Evolutionary conservation across 1,284 basidiomycete species (phyloP).

Genomic region (Heliocybe sulcata): DNA sequence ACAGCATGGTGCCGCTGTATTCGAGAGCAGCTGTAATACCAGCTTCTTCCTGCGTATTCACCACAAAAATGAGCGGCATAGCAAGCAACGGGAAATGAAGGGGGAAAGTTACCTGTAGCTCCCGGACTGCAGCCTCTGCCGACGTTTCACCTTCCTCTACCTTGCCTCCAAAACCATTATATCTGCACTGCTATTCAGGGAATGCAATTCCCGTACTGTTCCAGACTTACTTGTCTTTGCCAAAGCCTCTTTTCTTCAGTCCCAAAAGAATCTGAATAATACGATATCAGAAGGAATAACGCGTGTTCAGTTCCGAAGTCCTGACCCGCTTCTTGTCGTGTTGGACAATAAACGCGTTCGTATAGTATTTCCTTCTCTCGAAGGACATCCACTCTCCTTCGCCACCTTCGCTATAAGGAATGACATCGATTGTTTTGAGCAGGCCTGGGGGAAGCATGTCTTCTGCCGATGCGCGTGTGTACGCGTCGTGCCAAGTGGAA

Average conservation of each 20-base stretch:
- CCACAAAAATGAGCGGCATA: neutral
- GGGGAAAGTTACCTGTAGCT: constrained; percentile 41
- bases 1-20: constrained; percentile 56
- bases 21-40: constrained; percentile 55
- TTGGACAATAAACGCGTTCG: constrained; percentile 50
- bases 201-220: no score
- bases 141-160: constrained; percentile 56
- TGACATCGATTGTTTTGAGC: neutral
- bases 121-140: constrained; percentile 53
- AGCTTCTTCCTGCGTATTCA: constrained; percentile 60
- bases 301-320: constrained; percentile 9
- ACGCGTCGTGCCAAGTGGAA: no score
- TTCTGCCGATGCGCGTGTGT: no score
- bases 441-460: neutral
- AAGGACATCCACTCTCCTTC: constrained; percentile 30
- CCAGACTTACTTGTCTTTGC: constrained; percentile 42
- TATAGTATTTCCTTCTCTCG: constrained; percentile 39
- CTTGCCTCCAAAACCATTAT: constrained; percentile 64
- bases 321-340: constrained; percentile 19
- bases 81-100: neutral
- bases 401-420: constrained; percentile 25
- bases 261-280: constrained; percentile 47
- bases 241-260: constrained; percentile 68
- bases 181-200: no score
- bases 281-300: constrained; percentile 2